Evolutionary conservation across 2,329 filamentous ascomycete genomes (phyloP), one percentile per base, ranked within the genome.

Genomic region (Hortaea sp.): DNA sequence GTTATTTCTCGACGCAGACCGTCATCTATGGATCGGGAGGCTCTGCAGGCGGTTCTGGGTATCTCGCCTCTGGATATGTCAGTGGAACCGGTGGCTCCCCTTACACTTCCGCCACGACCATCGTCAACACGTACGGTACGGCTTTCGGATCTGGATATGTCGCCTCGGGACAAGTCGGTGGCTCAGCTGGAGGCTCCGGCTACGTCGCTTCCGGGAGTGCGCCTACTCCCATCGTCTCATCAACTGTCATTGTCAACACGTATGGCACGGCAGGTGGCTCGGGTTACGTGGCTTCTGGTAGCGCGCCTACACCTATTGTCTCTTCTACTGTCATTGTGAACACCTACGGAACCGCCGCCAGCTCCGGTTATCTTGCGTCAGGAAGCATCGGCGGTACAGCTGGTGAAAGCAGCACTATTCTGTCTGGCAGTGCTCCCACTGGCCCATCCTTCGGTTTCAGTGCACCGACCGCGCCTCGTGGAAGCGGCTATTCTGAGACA

Each of bases 91-190:
- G 13, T 7, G 44, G 30, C 6, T 47, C 46, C 6, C 51, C 54
- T 27, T 49, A 44, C 30, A 44, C 42, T 29, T 49, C 49, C 6
- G 42, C 41, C 11, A 49, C 49, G 5, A 47, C 51, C 27, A 51
- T 54, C 46, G 42, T 48, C 31, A 54, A 50, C 30, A 49, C 45
- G 7, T 49, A 46, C 35, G 52, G 49, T 11, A 60, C 53, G 4
- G 53, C 56, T 5, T 55, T 27, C 46, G 57, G 55, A 29, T 55
- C 55, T 5, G 51, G 51, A 29, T 51, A 42, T 37, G 44, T 51
- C 9, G 45, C 43, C n/a, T 56, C 53, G 7, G 55, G 57, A 4
- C 44, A 10, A 7, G 46, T 46, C 6, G 44, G 49, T n/a, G 51
- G 50, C n/a, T 49, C 34, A 20, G 46, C 43, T 29, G 51, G 53